Evolutionary conservation across 495 filamentous ascomycete genomes (phyloP), one percentile per base, ranked within the genome.

Genomic region (Penicillium manginii): DNA sequence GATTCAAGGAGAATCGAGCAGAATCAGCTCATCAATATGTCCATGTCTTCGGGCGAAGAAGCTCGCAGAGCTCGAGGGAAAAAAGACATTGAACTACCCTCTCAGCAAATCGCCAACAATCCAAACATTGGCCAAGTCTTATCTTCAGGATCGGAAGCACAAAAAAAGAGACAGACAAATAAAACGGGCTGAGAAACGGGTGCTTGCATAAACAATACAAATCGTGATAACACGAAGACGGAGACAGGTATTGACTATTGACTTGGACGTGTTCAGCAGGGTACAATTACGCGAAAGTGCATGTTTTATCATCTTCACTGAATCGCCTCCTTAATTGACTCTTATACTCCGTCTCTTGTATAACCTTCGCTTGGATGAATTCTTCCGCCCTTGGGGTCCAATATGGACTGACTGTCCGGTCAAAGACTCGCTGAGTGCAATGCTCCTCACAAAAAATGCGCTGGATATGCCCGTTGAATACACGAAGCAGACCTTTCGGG

Each of bases 391-490:
- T 18, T 15, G 32, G 26, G 14, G 48, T 10, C 48, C 48, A 50
- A 19, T 50, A 50, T 7, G 48, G 48, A 21, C 48, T 50, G n/a
- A 50, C 48, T 33, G 48, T 50, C 23, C 48, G 48, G 21, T 50
- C 48, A 23, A 50, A 33, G n/a, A 50, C 21, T 19, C 26, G 48
- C 48, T 31, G 23, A 5, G 26, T 50, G 26, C 48, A 50, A 22
- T 50, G 48, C 10, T 50, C 48, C 11, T 50, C 23, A 50, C 48
- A 50, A 33, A 50, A 50, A 10, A 42, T 42, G 15, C 39, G n/a
- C 39, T 42, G 12, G 45, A 71, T 64, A 55, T 69, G 63, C 15
- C 61, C 11, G 11, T 48, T 47, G 42, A 65, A 65, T 15, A 68
- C 11, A 40, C 62, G 47, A 40, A 57, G 66, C 11, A 69, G 49